Percentiles rank a stretch among this genome's conserved stretches.
Evolutionary conservation across 1,284 basidiomycete genomes (phyloP).

Genomic region (Trametes sp.): DNA sequence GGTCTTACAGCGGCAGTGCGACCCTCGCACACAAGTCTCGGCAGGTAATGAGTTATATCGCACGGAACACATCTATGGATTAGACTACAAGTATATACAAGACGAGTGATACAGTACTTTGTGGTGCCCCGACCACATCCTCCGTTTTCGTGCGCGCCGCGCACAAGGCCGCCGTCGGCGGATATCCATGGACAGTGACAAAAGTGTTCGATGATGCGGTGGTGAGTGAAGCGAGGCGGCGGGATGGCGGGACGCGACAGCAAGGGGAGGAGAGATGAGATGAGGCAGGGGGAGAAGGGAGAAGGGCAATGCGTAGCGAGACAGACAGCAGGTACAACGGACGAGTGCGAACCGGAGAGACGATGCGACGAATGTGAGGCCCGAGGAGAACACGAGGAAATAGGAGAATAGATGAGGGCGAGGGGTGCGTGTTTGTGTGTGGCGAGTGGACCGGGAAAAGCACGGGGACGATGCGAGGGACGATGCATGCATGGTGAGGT

Average conservation of each 20-base stretch:
- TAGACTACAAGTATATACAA: constrained; percentile 12
- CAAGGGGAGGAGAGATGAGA: not conserved
- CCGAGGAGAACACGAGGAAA: constrained; percentile 1
- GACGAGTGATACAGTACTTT: constrained; percentile 11
- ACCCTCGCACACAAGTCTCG: too few relatives aligned
- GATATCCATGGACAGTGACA: not conserved
- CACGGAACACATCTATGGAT: constrained; percentile 9
- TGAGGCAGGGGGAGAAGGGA: not conserved
- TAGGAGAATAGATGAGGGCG: not conserved
- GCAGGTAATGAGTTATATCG: not conserved
- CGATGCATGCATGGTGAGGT: constrained; percentile 15
- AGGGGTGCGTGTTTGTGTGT: not conserved
- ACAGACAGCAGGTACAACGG: constrained; percentile 14
- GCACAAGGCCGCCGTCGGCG: not conserved
- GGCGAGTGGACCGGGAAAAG: constrained; percentile 8
- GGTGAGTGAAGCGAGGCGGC: not conserved
- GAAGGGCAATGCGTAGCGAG: not conserved
- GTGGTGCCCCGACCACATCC: not conserved
- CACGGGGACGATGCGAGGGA: not conserved
- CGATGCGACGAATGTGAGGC: not conserved
- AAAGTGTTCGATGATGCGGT: not conserved
- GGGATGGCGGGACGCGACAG: not conserved
- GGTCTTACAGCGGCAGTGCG: too few relatives aligned
- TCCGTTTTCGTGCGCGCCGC: constrained; percentile 6
- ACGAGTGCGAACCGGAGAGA: constrained; percentile 10